These are phyloP conservation scores for Rutstroemia sp. DNA, from an alignment of 2,329 filamentous ascomycete species.

Conservation along the genomic window DNA sequence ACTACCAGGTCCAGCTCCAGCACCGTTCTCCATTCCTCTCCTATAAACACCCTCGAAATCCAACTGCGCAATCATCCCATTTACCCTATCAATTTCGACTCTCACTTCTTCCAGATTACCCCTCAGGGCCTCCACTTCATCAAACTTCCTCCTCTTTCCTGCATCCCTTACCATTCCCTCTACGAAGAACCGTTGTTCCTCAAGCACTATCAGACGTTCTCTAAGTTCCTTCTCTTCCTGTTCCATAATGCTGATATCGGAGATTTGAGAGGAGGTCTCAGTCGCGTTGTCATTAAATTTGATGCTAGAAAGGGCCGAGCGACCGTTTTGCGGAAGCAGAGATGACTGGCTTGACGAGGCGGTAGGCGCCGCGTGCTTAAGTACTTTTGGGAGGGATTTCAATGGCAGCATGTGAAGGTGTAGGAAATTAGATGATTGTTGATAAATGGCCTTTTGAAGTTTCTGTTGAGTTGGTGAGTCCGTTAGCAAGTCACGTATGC, in stretches of 20 bases:
- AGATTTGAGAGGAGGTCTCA: constrained; percentile 41
- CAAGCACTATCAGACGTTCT: constrained; percentile 59
- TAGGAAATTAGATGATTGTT: constrained; percentile 61
- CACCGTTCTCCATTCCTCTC: constrained; percentile 10
- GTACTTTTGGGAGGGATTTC: constrained; percentile 50
- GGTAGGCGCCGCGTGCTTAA: constrained; percentile 53
- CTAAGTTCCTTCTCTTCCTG: constrained; percentile 62
- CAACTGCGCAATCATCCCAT: constrained; percentile 48
- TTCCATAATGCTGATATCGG: constrained; percentile 53
- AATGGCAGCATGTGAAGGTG: constrained; percentile 70
- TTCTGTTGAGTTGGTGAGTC: constrained; percentile 54
- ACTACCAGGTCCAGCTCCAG: not conserved
- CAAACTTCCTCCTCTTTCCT: constrained; percentile 58
- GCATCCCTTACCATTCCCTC: constrained; percentile 64
- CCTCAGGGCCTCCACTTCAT: constrained; percentile 57
- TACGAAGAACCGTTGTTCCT: constrained; percentile 68
- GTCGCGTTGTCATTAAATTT: constrained; percentile 44
- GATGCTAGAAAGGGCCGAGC: constrained; percentile 47
- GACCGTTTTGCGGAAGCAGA: constrained; percentile 17
- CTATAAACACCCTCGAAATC: constrained; percentile 35
- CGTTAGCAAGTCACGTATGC: constrained; percentile 60
- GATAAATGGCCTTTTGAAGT: constrained; percentile 61
- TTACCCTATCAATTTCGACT: constrained; percentile 56
- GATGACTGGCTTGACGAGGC: constrained; percentile 30
- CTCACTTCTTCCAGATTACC: constrained; percentile 60